Evolutionary conservation across 2,329 filamentous ascomycete genomes (phyloP).

Genomic region (Zymoseptoria passerinii): DNA sequence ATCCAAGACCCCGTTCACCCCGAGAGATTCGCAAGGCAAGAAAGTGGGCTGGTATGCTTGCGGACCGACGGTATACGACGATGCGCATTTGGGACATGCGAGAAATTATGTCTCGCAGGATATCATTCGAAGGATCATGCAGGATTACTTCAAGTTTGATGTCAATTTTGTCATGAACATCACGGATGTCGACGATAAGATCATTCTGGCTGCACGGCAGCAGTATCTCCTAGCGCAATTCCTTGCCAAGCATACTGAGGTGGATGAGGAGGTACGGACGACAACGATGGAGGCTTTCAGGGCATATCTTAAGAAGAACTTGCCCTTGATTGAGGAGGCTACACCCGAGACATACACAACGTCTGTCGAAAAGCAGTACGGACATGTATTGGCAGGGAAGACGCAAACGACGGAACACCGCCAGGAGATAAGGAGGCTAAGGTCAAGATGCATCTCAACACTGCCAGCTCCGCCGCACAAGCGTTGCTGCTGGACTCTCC

Average conservation of each 20-base stretch:
- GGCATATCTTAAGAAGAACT: slow-evolving; percentile 60
- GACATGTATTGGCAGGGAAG: slow-evolving; percentile 47
- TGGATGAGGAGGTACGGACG: slow-evolving; percentile 40
- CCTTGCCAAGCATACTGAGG: slow-evolving; percentile 43
- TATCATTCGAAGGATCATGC: slow-evolving; percentile 73
- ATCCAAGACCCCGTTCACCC: slow-evolving; percentile 64
- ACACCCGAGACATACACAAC: slow-evolving; percentile 41
- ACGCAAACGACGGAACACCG: slow-evolving; percentile 42
- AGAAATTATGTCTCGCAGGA: slow-evolving; percentile 88
- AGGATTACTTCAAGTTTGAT: slow-evolving; percentile 74
- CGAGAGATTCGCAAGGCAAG: slow-evolving; percentile 57
- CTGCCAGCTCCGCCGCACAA: slow-evolving; percentile 46
- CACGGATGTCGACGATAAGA: slow-evolving; percentile 64
- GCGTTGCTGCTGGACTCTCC: slow-evolving; percentile 35
- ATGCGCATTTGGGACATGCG: slow-evolving; percentile 74
- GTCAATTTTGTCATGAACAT: slow-evolving; percentile 91
- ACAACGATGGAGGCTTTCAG: slow-evolving; percentile 46
- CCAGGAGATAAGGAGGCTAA: slow-evolving; percentile 76
- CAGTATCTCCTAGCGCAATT: slow-evolving; percentile 69
- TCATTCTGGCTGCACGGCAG: slow-evolving; percentile 60
- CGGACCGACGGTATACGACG: slow-evolving; percentile 73
- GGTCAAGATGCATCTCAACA: slow-evolving; percentile 78
- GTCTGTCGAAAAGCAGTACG: slow-evolving; percentile 45
- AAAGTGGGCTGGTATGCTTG: slow-evolving; percentile 83
- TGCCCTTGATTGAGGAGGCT: slow-evolving; percentile 43